phyloP scores from a whole-genome alignment of 2,329 filamentous ascomycete genomes.

The Alternaria triticimaculans region DNA sequence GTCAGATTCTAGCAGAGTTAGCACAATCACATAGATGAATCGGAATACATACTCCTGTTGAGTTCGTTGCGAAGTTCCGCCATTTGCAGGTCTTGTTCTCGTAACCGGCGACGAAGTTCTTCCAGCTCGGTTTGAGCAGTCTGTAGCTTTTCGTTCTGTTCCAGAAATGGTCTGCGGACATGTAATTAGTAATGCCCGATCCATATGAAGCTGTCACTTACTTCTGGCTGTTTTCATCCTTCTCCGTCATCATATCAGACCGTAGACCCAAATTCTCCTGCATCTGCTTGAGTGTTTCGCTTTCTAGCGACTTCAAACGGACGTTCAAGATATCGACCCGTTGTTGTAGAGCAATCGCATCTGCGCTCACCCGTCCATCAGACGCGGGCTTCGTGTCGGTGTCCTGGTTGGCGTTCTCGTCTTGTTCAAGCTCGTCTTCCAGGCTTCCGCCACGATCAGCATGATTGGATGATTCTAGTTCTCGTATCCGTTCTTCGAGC shows the following conservation, averaged over 20 bases:
- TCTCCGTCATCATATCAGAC: slow-evolving; percentile 46
- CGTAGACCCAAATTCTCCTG: slow-evolving; percentile 50
- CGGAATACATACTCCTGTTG: slow-evolving; percentile 36
- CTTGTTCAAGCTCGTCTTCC: slow-evolving; percentile 50
- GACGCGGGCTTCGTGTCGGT: slow-evolving; percentile 17
- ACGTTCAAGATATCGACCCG: slow-evolving; percentile 49
- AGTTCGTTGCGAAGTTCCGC: slow-evolving; percentile 47
- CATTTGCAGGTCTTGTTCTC: slow-evolving; percentile 45
- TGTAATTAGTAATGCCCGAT: not conserved
- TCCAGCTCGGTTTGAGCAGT: slow-evolving; percentile 43
- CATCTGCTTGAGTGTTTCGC: slow-evolving; percentile 51
- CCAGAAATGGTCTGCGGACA: slow-evolving; percentile 41
- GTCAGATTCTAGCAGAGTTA: slow-evolving; percentile 33
- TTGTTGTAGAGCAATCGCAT: slow-evolving; percentile 49
- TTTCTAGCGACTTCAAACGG: slow-evolving; percentile 47
- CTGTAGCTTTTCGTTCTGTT: slow-evolving; percentile 49
- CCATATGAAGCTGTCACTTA: slow-evolving; percentile 2
- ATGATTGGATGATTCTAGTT: slow-evolving; percentile 47
- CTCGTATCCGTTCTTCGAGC: slow-evolving; percentile 54
- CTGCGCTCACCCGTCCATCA: slow-evolving; percentile 38
- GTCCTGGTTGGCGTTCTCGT: slow-evolving; percentile 39
- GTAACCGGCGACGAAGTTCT: slow-evolving; percentile 42
- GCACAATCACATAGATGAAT: not conserved
- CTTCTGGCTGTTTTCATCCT: slow-evolving; percentile 46
- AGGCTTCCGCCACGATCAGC: slow-evolving; percentile 41